Evolutionary conservation across 1,284 basidiomycete species (phyloP).

Genomic region (Cutaneotrichosporon dermatis): DNA sequence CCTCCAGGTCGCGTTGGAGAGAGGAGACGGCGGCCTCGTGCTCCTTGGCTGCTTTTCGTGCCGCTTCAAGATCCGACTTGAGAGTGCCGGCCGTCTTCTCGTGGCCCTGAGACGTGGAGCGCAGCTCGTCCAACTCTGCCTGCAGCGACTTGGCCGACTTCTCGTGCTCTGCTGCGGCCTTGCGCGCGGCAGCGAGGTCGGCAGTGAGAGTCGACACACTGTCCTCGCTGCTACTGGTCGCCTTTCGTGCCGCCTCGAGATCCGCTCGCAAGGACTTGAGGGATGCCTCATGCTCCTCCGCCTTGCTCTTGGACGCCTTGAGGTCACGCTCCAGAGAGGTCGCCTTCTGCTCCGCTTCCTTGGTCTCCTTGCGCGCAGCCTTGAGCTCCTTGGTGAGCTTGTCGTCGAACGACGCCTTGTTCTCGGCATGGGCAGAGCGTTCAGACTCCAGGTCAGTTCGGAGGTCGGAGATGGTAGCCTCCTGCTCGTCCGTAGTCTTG

Average conservation of each 20-base stretch:
- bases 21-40: background rate
- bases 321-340: constrained; percentile 1
- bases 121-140: background rate
- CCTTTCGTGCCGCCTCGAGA: constrained; percentile 7
- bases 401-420: constrained; percentile 10
- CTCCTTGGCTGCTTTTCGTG: background rate
- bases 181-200: constrained; percentile 6
- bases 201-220: background rate
- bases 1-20: constrained; percentile 8
- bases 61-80: constrained; percentile 5
- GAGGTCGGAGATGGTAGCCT: constrained; percentile 3
- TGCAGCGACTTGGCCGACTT: background rate
- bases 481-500: background rate
- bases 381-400: constrained; percentile 9
- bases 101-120: background rate
- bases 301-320: background rate
- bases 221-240: constrained; percentile 5
- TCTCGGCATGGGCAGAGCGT: constrained; percentile 2
- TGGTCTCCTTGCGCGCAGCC: constrained; percentile 3
- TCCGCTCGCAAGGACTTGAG: constrained; percentile 4
- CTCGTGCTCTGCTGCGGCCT: constrained; percentile 4
- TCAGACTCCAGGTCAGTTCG: constrained; percentile 6
- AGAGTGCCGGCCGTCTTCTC: background rate
- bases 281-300: background rate
- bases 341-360: constrained; percentile 6